These are phyloP conservation scores for Pseudomassariella vexata DNA, from an alignment of 2,329 filamentous ascomycete species.

Conservation along the genomic window DNA sequence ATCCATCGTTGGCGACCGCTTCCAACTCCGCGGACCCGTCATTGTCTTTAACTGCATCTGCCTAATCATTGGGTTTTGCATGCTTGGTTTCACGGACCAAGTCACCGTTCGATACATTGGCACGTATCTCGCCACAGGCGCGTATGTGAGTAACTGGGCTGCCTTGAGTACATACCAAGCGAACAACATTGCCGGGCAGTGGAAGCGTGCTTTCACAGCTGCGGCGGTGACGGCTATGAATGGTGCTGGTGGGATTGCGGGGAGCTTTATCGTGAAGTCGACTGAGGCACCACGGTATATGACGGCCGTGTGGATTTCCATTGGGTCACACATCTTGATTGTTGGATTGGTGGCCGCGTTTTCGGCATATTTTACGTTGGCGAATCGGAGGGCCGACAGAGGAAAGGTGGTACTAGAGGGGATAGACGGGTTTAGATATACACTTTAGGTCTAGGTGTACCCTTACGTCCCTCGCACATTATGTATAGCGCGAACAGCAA, in stretches of 20 bases:
- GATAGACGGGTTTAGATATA: constrained; percentile 25
- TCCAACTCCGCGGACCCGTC: constrained; percentile 53
- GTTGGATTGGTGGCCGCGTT: constrained; percentile 47
- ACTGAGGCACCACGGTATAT: constrained; percentile 56
- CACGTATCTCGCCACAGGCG: constrained; percentile 60
- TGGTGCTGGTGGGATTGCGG: constrained; percentile 58
- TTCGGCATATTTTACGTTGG: constrained; percentile 44
- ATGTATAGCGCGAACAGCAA: too few relatives aligned
- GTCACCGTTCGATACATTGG: constrained; percentile 59
- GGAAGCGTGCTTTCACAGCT: constrained; percentile 58
- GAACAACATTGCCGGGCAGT: constrained; percentile 59
- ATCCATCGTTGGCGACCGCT: constrained; percentile 56
- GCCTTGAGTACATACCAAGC: constrained; percentile 58
- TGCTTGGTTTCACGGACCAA: constrained; percentile 56
- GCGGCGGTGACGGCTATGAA: constrained; percentile 56
- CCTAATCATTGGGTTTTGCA: constrained; percentile 57
- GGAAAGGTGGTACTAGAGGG: constrained; percentile 46
- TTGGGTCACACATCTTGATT: constrained; percentile 57
- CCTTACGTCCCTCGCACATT: too few relatives aligned
- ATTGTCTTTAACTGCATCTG: constrained; percentile 60
- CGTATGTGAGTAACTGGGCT: constrained; percentile 65
- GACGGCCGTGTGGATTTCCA: constrained; percentile 63
- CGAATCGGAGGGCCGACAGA: constrained; percentile 41
- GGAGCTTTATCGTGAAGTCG: constrained; percentile 58
- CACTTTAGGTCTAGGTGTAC: too few relatives aligned